Percentiles rank a stretch among this genome's conserved stretches.
These are phyloP conservation scores for Trichoderma sp. DNA, from an alignment of 2,329 filamentous ascomycete species.

Conservation along the genomic window DNA sequence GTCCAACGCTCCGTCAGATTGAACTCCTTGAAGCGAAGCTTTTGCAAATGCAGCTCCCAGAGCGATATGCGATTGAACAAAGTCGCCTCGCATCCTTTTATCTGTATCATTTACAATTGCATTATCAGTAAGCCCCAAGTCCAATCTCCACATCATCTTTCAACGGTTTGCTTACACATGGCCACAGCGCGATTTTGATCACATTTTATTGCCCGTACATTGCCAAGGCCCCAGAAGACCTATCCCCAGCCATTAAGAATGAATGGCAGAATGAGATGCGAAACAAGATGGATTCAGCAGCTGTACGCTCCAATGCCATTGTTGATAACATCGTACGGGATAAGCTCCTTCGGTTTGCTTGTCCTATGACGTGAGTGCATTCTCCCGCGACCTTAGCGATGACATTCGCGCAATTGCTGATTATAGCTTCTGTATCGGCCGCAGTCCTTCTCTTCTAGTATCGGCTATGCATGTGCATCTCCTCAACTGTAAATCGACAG, in stretches of 20 bases:
- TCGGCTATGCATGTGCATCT: slow-evolving; percentile 9
- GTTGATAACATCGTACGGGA: neutral
- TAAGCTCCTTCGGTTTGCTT: neutral
- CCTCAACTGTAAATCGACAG: slow-evolving; percentile 6
- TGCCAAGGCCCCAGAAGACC: neutral
- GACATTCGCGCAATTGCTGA: neutral
- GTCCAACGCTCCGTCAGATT: neutral
- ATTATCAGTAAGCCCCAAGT: neutral
- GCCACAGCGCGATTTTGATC: neutral
- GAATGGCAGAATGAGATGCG: neutral
- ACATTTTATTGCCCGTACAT: neutral
- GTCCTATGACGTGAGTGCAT: slow-evolving; percentile 9
- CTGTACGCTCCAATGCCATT: neutral
- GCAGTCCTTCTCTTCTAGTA: neutral
- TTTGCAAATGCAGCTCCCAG: neutral
- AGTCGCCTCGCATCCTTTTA: neutral
- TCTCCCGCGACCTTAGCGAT: neutral
- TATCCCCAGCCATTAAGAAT: neutral
- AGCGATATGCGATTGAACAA: neutral
- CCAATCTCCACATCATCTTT: neutral
- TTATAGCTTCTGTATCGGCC: neutral
- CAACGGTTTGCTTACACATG: neutral
- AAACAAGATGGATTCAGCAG: neutral
- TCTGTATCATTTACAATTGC: neutral
- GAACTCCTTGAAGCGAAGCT: neutral